Evolutionary conservation across 2,329 filamentous ascomycete species (phyloP).

Genomic region (Lachnellula cervina): DNA sequence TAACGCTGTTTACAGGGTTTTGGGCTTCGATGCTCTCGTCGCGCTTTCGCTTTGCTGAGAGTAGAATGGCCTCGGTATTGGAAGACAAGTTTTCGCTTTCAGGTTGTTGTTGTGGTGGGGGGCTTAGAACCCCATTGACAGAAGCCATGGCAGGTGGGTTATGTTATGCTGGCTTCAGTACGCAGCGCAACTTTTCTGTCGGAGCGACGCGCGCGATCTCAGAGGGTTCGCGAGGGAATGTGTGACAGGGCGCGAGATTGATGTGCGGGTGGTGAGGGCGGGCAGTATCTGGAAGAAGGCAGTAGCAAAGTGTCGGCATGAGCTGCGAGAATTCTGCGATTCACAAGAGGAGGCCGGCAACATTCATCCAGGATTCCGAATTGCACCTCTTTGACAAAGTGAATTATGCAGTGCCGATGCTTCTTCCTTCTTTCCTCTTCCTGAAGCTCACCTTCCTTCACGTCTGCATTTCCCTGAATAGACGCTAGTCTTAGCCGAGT

Average conservation of each 20-base stretch:
- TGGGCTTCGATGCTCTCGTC: conserved; percentile 41
- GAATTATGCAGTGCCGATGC: background rate
- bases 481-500: background rate
- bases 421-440: background rate
- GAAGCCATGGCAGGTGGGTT: conserved; percentile 27
- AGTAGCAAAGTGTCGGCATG: too few relatives aligned
- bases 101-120: conserved; percentile 22
- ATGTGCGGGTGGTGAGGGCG: background rate
- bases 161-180: background rate
- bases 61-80: conserved; percentile 25
- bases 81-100: conserved; percentile 19
- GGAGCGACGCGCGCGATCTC: conserved; percentile 12
- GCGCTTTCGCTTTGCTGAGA: conserved; percentile 55
- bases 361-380: too few relatives aligned
- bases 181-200: conserved; percentile 4
- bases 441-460: background rate
- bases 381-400: background rate
- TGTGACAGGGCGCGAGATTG: background rate
- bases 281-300: background rate
- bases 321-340: too few relatives aligned
- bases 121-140: conserved; percentile 39
- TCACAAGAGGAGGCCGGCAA: too few relatives aligned
- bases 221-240: background rate
- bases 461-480: background rate
- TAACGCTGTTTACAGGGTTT: conserved; percentile 24